Evolutionary conservation across 2,329 filamentous ascomycete genomes (phyloP).

Genomic region (Fusarium nurragi): DNA sequence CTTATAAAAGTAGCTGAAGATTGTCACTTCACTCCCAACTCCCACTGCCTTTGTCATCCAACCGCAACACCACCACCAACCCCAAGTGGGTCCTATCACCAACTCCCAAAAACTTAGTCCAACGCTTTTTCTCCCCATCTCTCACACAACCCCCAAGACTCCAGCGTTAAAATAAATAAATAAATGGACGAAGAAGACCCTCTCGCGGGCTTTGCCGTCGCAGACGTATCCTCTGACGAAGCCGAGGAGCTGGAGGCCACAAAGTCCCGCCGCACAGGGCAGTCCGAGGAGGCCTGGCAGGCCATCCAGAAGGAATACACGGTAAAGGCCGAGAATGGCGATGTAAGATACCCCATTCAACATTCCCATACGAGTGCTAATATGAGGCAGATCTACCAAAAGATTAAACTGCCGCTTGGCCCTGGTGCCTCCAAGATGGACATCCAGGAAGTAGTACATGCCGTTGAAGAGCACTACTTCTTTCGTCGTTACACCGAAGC

Average conservation of each 20-base stretch:
- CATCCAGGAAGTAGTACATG: conserved; percentile 62
- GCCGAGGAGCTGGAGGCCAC: conserved; percentile 46
- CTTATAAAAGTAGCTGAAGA: too few species aligned
- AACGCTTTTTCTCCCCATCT: neutral
- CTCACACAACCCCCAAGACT: neutral
- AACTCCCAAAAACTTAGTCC: conserved; percentile 24
- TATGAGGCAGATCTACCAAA: conserved; percentile 54
- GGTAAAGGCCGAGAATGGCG: conserved; percentile 63
- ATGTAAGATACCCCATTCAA: conserved; percentile 51
- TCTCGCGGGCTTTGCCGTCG: conserved; percentile 47
- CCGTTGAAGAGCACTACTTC: conserved; percentile 68
- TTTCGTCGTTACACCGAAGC: conserved; percentile 59
- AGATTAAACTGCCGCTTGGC: conserved; percentile 54
- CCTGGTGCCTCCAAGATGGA: conserved; percentile 55
- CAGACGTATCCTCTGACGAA: conserved; percentile 50
- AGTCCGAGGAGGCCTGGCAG: conserved; percentile 62
- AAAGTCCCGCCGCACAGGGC: conserved; percentile 51
- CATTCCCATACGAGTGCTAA: neutral
- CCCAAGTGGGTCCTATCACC: conserved; percentile 33
- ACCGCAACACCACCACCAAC: conserved; percentile 12
- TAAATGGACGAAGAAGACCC: conserved; percentile 47
- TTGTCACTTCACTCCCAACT: too few species aligned
- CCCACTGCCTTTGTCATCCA: neutral
- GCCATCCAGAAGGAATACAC: conserved; percentile 56
- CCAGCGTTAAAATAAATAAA: too few species aligned